Base-by-base conservation (phyloP, 1,284 basidiomycete genomes). In the Austroboletus niveus region DNA sequence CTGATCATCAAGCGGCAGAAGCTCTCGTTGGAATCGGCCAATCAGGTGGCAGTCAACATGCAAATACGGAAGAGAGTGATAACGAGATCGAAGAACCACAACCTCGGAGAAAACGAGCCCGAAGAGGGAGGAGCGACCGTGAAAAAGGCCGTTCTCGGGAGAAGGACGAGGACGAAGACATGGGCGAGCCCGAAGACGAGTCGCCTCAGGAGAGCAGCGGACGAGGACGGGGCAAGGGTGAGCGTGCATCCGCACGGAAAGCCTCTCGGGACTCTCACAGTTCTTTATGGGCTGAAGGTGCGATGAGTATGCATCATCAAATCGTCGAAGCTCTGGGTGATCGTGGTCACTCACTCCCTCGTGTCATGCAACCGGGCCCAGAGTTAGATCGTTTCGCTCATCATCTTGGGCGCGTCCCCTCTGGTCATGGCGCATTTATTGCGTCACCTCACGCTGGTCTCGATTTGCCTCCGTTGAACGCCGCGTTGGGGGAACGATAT, bases 1-100 rank as follows among this genome's bases (percentile, higher is more conserved):
- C 85, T 12, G 89, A 92, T 64, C 88, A 89, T 64, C 88, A 89
- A 41, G 89, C 89, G 6, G 89, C 89, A 12, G 89, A 91, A 69
- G 84, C 88, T 3, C 80, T 92, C 41, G 89, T 91, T 36, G 83
- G 85, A 45, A 87, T 92, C 24, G 86, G 88, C 20, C 80, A 87
- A 45, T 65, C 63, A 9, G 72, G 76, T 51, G 72, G 73, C 22
- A 70, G 69, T 17, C 73, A 71, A 42, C 73, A 71, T 35, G 72
- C 73, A 11, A 68, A 69, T 49, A 71, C 66, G 5, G 72, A 82
- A 30, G 84, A 82, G 53, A 82, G 78, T 54, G 84, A 82, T 41
- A 80, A 74, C 22, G 82, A 82, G 47, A 72, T 73, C 6, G 73
- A 75, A 46, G 67, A 65, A 47, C 65, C 60, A 12, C 80, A 80